Percentiles rank a stretch among this genome's conserved stretches.
Evolutionary conservation across 306 rosid genomes (phyloP).

Genomic region (Citrullus amarus): DNA sequence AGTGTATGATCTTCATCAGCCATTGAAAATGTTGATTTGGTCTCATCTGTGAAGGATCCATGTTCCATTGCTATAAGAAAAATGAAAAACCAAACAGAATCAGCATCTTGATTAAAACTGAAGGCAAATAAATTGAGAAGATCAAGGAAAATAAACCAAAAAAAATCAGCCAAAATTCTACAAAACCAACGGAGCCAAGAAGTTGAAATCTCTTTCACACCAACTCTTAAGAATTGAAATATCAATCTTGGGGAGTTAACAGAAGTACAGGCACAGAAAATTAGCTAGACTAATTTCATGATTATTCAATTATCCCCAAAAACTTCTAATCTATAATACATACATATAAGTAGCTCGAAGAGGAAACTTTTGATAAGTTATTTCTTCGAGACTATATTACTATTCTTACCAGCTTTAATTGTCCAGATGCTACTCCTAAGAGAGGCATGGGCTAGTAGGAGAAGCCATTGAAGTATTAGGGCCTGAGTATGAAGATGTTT

Average conservation of each 20-base stretch:
- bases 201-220: background rate
- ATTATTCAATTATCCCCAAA: background rate
- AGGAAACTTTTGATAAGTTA: background rate
- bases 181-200: background rate
- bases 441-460: background rate
- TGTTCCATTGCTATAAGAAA: slow-evolving; percentile 37
- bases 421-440: background rate
- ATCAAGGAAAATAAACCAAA: background rate
- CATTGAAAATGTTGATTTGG: slow-evolving; percentile 54
- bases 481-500: background rate
- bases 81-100: background rate
- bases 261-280: background rate
- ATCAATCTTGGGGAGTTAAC: background rate
- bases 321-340: background rate
- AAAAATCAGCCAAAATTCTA: background rate
- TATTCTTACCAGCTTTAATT: background rate
- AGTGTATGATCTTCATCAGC: slow-evolving; percentile 67
- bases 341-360: background rate
- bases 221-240: background rate
- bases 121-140: background rate
- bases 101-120: background rate
- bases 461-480: background rate
- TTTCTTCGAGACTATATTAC: background rate
- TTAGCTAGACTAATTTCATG: background rate
- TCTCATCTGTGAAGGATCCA: slow-evolving; percentile 42